phyloP scores from a whole-genome alignment of 352 stramenopile species.

The Thraustochytrium sp. region DNA sequence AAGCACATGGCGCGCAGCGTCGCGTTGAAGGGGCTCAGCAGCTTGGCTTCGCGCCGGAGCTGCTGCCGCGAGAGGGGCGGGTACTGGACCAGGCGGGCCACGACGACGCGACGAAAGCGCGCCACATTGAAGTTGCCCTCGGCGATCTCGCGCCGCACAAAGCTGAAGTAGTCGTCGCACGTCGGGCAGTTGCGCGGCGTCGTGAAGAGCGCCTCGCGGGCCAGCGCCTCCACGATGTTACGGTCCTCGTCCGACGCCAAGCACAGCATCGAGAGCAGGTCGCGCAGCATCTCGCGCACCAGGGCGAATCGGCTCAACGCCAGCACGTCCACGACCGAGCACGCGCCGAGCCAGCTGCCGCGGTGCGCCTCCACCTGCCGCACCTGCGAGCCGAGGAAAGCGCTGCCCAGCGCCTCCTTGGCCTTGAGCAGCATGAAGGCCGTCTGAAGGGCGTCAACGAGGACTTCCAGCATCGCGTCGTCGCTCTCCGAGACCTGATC shows the following conservation, averaged over 20 bases:
- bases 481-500: neutral
- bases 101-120: neutral
- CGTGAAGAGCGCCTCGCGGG: neutral
- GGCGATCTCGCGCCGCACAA: neutral
- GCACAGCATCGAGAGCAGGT: conserved; percentile 5
- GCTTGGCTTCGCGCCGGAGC: conserved; percentile 14
- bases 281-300: conserved; percentile 19
- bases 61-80: neutral
- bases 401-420: neutral
- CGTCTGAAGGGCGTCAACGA: conserved; percentile 15
- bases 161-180: conserved; percentile 26
- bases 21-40: neutral
- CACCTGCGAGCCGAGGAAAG: conserved; percentile 4
- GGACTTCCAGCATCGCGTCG: conserved; percentile 23
- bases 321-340: conserved; percentile 15
- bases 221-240: neutral
- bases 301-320: conserved; percentile 7
- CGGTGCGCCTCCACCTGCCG: neutral
- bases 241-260: neutral
- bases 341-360: neutral
- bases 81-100: conserved; percentile 5
- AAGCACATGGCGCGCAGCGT: neutral
- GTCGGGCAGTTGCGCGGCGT: conserved; percentile 25
- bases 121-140: neutral
- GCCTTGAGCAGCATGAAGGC: conserved; percentile 7